Conservation (phyloP, 106 monocot genomes). For the Allium fistulosum region DNA sequence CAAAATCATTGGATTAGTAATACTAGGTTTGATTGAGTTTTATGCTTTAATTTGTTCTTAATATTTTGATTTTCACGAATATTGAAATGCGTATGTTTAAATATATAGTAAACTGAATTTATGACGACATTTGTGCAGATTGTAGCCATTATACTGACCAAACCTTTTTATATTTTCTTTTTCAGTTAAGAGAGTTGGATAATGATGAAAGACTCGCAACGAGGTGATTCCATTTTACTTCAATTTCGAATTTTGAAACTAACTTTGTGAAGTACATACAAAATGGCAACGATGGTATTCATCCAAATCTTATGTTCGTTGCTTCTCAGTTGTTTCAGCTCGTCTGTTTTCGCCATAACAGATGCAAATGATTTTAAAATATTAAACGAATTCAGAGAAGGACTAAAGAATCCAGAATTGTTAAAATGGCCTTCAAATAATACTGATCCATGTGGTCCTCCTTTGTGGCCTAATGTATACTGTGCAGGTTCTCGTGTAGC, state of each 20-base stretch:
- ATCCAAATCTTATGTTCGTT: conserved; percentile 1
- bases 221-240: neutral
- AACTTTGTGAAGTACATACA: neutral
- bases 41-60: no score
- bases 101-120: no score
- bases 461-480: conserved; percentile 40
- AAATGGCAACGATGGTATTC: neutral
- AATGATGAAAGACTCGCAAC: no score
- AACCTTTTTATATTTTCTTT: no score
- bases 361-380: conserved; percentile 15
- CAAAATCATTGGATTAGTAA: no score
- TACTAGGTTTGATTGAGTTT: no score
- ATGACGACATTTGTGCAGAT: no score
- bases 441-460: conserved; percentile 21
- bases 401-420: conserved; percentile 11
- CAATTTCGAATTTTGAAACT: neutral
- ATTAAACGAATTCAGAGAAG: conserved; percentile 15
- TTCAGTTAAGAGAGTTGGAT: no score
- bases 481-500: conserved; percentile 31
- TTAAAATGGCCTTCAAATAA: conserved; percentile 15
- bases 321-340: neutral
- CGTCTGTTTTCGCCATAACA: conserved; percentile 5
- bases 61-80: no score
- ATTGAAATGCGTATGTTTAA: no score
- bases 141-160: no score